Evolutionary conservation across 768 basidiomycete genomes (phyloP).

Genomic region (Phylloporus arenicola): DNA sequence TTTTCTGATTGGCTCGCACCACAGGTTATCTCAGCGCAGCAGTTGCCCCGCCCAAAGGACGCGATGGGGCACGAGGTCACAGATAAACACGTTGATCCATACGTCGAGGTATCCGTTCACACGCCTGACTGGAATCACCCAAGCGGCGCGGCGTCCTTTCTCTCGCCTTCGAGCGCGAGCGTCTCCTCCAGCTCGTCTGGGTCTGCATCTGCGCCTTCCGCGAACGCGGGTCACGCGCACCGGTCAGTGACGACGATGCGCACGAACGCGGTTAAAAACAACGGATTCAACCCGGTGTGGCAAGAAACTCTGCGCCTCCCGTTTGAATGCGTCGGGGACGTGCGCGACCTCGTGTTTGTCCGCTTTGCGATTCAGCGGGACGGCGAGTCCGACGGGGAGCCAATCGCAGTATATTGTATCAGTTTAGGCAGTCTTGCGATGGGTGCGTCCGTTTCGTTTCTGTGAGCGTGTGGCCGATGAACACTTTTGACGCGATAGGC

Average conservation of each 20-base stretch:
- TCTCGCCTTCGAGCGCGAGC: conserved; percentile 6
- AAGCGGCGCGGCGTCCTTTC: conserved; percentile 8
- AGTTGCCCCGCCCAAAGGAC: conserved; percentile 73
- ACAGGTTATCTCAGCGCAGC: conserved; percentile 82
- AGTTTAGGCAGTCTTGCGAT: conserved; percentile 65
- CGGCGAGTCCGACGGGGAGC: conserved; percentile 51
- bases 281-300: conserved; percentile 92
- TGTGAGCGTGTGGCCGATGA: not conserved
- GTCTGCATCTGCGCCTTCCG: conserved; percentile 5
- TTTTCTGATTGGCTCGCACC: not conserved
- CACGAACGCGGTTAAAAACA: conserved; percentile 70
- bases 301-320: conserved; percentile 61
- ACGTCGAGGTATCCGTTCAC: conserved; percentile 74
- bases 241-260: conserved; percentile 47
- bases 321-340: conserved; percentile 71
- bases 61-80: conserved; percentile 54
- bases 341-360: conserved; percentile 83
- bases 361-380: conserved; percentile 70
- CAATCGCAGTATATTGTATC: conserved; percentile 69
- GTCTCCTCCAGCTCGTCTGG: conserved; percentile 5
- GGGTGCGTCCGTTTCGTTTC: conserved; percentile 42
- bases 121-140: conserved; percentile 63
- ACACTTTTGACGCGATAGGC: conserved; percentile 40
- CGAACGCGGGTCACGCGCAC: conserved; percentile 22
- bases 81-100: conserved; percentile 62